A percentile compares a stretch with the other conserved stretches of the same genome.
phyloP scores from a whole-genome alignment of 2,329 filamentous ascomycete species.

The Beauveria medogensis region DNA sequence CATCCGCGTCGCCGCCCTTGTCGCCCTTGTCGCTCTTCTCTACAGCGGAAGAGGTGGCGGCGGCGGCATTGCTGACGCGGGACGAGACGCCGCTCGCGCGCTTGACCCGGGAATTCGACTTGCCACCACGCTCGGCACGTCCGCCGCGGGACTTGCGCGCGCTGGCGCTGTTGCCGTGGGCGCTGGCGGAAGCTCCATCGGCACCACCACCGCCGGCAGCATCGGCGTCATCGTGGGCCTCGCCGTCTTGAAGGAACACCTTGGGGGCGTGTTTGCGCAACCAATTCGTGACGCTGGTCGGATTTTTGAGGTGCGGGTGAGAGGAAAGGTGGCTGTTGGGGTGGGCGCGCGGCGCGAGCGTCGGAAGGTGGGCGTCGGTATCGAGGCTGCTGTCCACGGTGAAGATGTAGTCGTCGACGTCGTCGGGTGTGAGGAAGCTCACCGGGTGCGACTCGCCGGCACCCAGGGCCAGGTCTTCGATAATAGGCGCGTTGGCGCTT shows the following conservation, averaged over 20 bases:
- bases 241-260: conserved; percentile 73
- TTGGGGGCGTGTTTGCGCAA: conserved; percentile 76
- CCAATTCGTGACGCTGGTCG: conserved; percentile 94
- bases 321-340: conserved; percentile 27
- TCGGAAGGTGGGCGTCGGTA: conserved; percentile 33
- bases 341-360: conserved; percentile 43
- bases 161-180: conserved; percentile 16
- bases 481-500: conserved; percentile 53
- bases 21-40: conserved; percentile 16
- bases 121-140: conserved; percentile 27
- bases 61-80: conserved; percentile 24
- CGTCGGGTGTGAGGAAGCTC: conserved; percentile 59
- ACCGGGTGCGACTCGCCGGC: conserved; percentile 50
- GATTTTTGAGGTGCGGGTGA: conserved; percentile 52
- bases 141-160: conserved; percentile 29
- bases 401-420: conserved; percentile 67
- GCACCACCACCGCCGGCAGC: conserved; percentile 27
- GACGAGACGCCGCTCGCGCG: conserved; percentile 19
- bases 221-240: conserved; percentile 26
- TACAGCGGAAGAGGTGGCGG: conserved; percentile 13
- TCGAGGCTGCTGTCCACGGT: conserved; percentile 49
- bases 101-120: conserved; percentile 33
- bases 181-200: conserved; percentile 10
- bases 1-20: conserved; percentile 22
- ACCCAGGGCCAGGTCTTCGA: conserved; percentile 40